Evolutionary conservation across 345 rosid genomes (phyloP).

Genomic region (Eucalyptus sp.): DNA sequence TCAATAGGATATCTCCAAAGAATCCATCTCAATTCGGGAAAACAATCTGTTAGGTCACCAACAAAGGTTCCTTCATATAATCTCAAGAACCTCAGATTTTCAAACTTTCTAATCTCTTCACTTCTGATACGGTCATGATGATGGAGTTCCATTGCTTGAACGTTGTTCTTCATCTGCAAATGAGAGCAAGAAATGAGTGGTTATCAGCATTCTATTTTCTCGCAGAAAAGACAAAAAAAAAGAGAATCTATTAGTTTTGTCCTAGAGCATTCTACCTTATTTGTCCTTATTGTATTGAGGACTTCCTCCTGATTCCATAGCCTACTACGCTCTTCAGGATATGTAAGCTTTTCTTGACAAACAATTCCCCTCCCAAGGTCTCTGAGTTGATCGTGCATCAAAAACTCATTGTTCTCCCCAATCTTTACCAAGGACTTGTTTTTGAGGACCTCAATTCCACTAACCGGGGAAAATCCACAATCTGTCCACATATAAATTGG

Average conservation of each 20-base stretch:
- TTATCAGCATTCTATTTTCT: background rate
- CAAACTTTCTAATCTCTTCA: no score
- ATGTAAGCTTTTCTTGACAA: fast-evolving
- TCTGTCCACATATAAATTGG: no score
- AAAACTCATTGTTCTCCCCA: background rate
- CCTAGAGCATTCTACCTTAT: fast-evolving
- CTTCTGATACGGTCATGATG: background rate
- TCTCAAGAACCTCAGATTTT: background rate
- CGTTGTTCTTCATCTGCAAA: background rate
- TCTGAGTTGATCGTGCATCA: background rate
- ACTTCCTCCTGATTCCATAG: fast-evolving
- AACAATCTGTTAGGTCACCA: background rate
- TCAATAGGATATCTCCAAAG: fast-evolving
- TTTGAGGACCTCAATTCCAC: background rate
- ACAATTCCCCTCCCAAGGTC: background rate
- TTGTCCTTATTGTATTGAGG: fast-evolving
- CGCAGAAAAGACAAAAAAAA: background rate
- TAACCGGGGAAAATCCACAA: fast-evolving
- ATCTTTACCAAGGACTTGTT: background rate
- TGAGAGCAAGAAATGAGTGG: background rate
- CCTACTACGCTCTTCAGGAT: background rate
- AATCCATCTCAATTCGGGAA: background rate
- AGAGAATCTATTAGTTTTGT: background rate
- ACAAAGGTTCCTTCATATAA: background rate
- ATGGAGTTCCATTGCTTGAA: background rate